Conservation (phyloP, 495 filamentous ascomycete species). For the Penicillium chermesinum region DNA sequence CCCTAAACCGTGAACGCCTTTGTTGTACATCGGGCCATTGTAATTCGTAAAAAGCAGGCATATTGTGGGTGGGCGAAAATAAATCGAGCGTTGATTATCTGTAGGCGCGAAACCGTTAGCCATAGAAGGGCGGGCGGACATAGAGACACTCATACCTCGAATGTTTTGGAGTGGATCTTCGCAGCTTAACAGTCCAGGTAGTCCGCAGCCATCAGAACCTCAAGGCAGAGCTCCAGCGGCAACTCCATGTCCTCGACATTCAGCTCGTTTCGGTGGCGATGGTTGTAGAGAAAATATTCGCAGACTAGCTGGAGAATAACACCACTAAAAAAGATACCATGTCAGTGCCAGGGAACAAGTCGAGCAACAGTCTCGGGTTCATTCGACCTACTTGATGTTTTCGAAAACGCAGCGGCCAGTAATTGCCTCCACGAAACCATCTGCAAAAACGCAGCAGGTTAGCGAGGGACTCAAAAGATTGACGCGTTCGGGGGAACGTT, state of each 20-base stretch:
- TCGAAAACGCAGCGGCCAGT: slow-evolving; percentile 62
- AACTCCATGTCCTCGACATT: slow-evolving; percentile 91
- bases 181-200: slow-evolving; percentile 49
- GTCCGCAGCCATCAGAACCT: slow-evolving; percentile 79
- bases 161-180: background rate
- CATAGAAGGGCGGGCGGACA: too few relatives aligned
- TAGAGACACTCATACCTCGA: background rate
- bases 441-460: slow-evolving; percentile 33
- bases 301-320: slow-evolving; percentile 82
- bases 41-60: too few relatives aligned
- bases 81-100: too few relatives aligned
- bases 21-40: too few relatives aligned
- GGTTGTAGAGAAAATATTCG: slow-evolving; percentile 86
- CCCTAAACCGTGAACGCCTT: too few relatives aligned
- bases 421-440: slow-evolving; percentile 63
- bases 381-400: slow-evolving; percentile 61
- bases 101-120: too few relatives aligned
- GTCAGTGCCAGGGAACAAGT: background rate
- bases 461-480: slow-evolving; percentile 1
- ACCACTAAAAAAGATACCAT: slow-evolving; percentile 46
- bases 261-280: slow-evolving; percentile 68
- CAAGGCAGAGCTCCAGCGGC: slow-evolving; percentile 67
- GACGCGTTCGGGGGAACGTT: slow-evolving; percentile 19
- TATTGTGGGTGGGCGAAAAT: too few relatives aligned
- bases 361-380: background rate